Evolutionary conservation across 257 asterid genomes (phyloP), one percentile per base, ranked within the genome.

Genomic region (Salvia hispanica): DNA sequence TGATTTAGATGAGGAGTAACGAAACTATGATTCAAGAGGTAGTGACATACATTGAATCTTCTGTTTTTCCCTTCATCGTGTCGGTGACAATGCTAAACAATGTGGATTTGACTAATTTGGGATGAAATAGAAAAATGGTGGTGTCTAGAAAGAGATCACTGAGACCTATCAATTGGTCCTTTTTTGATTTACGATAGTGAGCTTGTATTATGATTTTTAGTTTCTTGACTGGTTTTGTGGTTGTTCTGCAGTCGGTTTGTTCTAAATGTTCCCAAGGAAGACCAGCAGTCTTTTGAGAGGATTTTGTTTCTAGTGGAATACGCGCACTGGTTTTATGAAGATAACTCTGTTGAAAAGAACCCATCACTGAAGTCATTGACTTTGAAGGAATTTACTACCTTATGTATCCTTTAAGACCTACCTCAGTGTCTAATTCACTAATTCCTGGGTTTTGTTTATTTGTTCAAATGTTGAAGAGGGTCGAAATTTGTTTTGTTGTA

Each of bases 261-360:
- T 74, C 87, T 94, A 73, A 91, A 94, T 50, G 96, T 90, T 69
- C 99, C 99, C n/a, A 88, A 91, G 85, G 99, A 94, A 87, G 99
- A 94, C 67, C 94, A 88, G 51, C 96, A 91, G 77, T 91, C 99
- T 50, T 94, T 94, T 77, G 99, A 94, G 87, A 88, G 99, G 85
- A 91, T 94, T 66, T 76, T 94, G 79, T 94, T 94, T 81, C 96
- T 94, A 61, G 99, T 94, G 77, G 99, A 94, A 81, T 88, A 85
- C 61, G 99, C 99, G 6, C 96, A 94, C 64, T 94, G 99, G 99
- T 94, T 83, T 72, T 94, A 94, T 50, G 99, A 94, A 77, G 99
- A 94, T 84, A 94, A 94, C 58, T 73, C 97, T 2, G 97, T 91
- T n/a, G 99, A 94, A 74, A 81, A 88, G 71, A 85, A 94, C 71